Base-by-base conservation (phyloP, 306 rosid genomes). In the Fragaria vesca region DNA sequence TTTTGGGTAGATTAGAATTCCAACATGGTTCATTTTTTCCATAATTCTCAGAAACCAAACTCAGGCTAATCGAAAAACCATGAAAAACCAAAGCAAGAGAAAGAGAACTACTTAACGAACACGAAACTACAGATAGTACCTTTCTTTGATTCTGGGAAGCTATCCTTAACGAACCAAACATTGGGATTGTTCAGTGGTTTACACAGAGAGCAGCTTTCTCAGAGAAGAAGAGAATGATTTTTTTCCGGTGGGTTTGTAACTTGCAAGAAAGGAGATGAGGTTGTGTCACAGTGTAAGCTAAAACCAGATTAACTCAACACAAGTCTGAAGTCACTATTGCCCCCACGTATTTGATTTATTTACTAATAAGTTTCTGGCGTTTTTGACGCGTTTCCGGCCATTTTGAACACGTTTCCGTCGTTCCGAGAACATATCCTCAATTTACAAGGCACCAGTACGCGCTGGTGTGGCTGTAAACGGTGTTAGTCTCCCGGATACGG, bases 151-250 rank as follows among this genome's bases (percentile, higher is more conserved):
- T 74, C 66, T 78, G 74, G 75, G 72, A 81, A 38, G 86, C 40
- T 43, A 78, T 84, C 24, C 76, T 66, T 77, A 66, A 76, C 11
- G 90, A 86, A 79, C 47, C 71, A 72, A 86, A 40, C 97, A 91
- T 91, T 34, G 74, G 40, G 30, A 3, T 55, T 24, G 68, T 40
- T 73, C 51, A 54, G 66, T 43, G 32, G 75, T 46, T 32, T n/a
- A 17, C 28, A 75, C 38, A 75, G 50, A 21, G 55, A 11, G 21
- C 24, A 48, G 24, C 18, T 40, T 36, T 20, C 52, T 54, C 38
- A 40, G 67, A 73, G 68, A 40, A 74, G 54, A 46, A 42, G 55
- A 58, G 55, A 58, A 40, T n/a, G 52, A 6, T 38, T n/a, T 52
- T 69, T 50, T 9, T 24, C 43, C 17, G 48, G 68, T 36, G 13